A percentile compares a stretch with the other conserved stretches of the same genome.
These are phyloP conservation scores for Arxiozyma telluris DNA, from an alignment of 1,139 yeast genomes.

Conservation along the genomic window DNA sequence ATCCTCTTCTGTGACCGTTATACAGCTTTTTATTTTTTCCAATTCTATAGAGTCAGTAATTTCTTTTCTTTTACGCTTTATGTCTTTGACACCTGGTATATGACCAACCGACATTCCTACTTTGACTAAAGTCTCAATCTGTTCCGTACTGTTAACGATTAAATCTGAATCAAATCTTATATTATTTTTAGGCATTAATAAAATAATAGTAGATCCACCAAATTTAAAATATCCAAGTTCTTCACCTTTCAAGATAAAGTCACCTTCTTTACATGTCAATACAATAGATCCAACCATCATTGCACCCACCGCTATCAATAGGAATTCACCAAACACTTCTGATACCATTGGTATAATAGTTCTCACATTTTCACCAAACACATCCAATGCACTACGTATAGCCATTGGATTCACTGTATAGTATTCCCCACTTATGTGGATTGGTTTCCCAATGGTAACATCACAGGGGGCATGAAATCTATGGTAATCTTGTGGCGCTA, in stretches of 20 bases:
- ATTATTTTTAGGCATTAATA: slow-evolving; percentile 40
- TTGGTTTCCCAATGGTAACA: slow-evolving; percentile 60
- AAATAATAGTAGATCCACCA: slow-evolving; percentile 84
- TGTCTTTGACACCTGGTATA: slow-evolving; percentile 42
- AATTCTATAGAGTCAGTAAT: slow-evolving; percentile 41
- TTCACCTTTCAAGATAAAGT: slow-evolving; percentile 54
- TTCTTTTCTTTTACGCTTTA: slow-evolving; percentile 42
- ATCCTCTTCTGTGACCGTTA: slow-evolving; percentile 37
- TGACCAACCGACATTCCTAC: slow-evolving; percentile 95
- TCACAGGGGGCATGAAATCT: slow-evolving; percentile 83
- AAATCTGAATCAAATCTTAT: slow-evolving; percentile 68
- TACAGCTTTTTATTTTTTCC: slow-evolving; percentile 49
- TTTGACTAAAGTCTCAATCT: slow-evolving; percentile 72
- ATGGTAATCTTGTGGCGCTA: slow-evolving; percentile 97
- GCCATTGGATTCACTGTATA: slow-evolving; percentile 99
- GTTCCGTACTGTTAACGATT: slow-evolving; percentile 52
- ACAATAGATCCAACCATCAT: slow-evolving; percentile 97
- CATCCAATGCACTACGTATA: slow-evolving; percentile 76
- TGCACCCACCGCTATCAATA: slow-evolving; percentile 84
- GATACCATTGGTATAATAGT: slow-evolving; percentile 70
- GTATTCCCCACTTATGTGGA: slow-evolving; percentile 75
- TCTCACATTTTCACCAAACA: slow-evolving; percentile 85
- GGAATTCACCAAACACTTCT: slow-evolving; percentile 61
- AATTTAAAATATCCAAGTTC: slow-evolving; percentile 92
- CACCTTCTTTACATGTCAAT: slow-evolving; percentile 57